Base-by-base conservation (phyloP, 768 basidiomycete genomes). In the Pleurotus tuber-regium region DNA sequence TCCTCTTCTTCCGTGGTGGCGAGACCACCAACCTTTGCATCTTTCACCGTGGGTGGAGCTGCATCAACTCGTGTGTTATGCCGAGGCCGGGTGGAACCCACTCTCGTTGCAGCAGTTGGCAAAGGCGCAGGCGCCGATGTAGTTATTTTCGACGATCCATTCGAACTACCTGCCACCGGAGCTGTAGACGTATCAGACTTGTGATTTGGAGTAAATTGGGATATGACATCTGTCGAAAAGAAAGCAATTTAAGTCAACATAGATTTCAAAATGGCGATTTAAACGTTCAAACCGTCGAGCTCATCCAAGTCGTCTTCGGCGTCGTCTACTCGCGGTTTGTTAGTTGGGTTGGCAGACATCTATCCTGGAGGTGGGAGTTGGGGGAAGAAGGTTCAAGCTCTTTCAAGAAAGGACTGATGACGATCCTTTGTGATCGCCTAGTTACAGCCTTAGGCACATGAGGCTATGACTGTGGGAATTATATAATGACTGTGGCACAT, bases 241-340 rank as follows among this genome's bases (percentile, higher is more conserved):
- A 47, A 4, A 14, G n/a, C 42, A 51, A 40, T 19, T 29, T 14
- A 23, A 39, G 43, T n/a, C n/a, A 56, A 44, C 19, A 21, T 49
- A 38, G 50, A 39, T 24, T 50, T 31, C 51, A 38, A 10, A n/a
- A 42, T 51, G 29, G 25, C n/a, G 49, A 16, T 16, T 25, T 16
- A 49, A 11, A 28, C 18, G 47, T 24, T 23, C 48, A 39, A 52
- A 75, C 76, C 79, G 63, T 88, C 86, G 41, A 88, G 78, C 59
- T 88, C 86, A 60, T 88, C 86, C 16, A 86, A 62, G 63, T 88
- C 83, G 18, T 85, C 83, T 24, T 77, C 75, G 3, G 53, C 49
- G 29, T 67, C 64, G 10, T 55, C 57, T 16, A 55, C 44, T 35
- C 30, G 36, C 30, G 43, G 28, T 35, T 50, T 54, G 12, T 14